A percentile compares a stretch with the other conserved stretches of the same genome.
Evolutionary conservation across 2,329 filamentous ascomycete species (phyloP).

Genomic region (Aspergillus sclerotialis): DNA sequence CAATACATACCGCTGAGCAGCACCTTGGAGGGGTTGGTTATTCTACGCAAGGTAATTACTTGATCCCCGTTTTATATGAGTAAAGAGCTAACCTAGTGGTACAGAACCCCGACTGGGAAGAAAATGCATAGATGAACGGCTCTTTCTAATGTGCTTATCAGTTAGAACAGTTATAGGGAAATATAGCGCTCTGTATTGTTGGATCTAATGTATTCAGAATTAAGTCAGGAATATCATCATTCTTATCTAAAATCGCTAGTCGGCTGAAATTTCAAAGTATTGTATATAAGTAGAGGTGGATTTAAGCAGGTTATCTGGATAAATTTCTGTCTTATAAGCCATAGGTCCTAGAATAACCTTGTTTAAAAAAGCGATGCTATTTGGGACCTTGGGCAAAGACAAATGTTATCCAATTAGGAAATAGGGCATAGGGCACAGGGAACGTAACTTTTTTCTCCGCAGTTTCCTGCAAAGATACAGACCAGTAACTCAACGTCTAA

Average conservation of each 20-base stretch:
- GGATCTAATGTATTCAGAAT: slow-evolving; percentile 30
- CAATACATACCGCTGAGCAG: slow-evolving; percentile 89
- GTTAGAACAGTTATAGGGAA: slow-evolving; percentile 12
- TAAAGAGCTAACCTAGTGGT: slow-evolving; percentile 17
- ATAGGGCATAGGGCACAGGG: slow-evolving; percentile 34
- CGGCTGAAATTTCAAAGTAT: slow-evolving; percentile 2
- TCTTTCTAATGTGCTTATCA: slow-evolving; percentile 10
- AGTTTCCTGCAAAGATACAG: too few relatives aligned
- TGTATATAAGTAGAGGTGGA: slow-evolving; percentile 5
- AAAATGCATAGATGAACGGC: slow-evolving; percentile 15
- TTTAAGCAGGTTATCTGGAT: too few relatives aligned
- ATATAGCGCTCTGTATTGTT: slow-evolving; percentile 18
- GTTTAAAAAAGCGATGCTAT: slow-evolving; percentile 1
- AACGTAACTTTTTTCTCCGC: slow-evolving; percentile 23
- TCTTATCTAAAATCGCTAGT: slow-evolving; percentile 9
- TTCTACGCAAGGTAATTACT: slow-evolving; percentile 77
- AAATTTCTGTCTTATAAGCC: too few relatives aligned
- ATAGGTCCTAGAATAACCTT: too few relatives aligned
- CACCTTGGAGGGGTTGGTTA: slow-evolving; percentile 89
- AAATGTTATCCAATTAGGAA: slow-evolving; percentile 18
- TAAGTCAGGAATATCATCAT: slow-evolving; percentile 25
- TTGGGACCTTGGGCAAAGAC: not conserved
- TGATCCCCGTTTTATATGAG: not conserved
- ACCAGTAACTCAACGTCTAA: too few relatives aligned
- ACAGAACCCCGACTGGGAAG: slow-evolving; percentile 42